Evolutionary conservation across 2,329 filamentous ascomycete species (phyloP), one percentile per base, ranked within the genome.

Genomic region (Dactylellina leptospora): DNA sequence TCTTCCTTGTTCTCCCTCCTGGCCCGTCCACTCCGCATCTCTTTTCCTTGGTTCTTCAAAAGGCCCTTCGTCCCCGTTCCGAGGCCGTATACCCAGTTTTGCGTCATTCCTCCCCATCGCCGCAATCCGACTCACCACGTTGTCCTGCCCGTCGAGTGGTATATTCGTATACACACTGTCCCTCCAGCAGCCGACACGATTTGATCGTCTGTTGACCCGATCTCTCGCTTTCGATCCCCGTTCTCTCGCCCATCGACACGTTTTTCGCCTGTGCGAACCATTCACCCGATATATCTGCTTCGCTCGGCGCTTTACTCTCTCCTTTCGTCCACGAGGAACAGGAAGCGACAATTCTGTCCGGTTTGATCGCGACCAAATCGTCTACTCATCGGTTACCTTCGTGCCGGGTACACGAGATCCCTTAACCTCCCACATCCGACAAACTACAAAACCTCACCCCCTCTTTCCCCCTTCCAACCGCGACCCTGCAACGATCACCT

Each of bases 61-160:
- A 74, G 33, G 20, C 47, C 20, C 16, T 44, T 76, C 77, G 36
- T 16, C 36, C 76, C 75, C 77, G 75, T 77, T 76, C 76, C 76
- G 48, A 51, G 27, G 36, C n/a, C 48, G 16, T 63, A 45, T 44
- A 55, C 54, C 25, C 61, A 28, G 18, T 58, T 60, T 60, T 74
- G 55, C 59, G 59, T 72, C 63, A 28, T 59, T 40, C 36, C 36
- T n/a, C 18, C 36, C 40, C 63, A 70, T 58, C 61, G 30, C 54
- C 45, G 54, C 62, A 68, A 68, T 68, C 50, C 62, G 38, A 38
- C 62, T 68, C 62, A 42, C 51, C 64, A 62, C 55, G 62, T 68
- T 68, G 59, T 53, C 42, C 22, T 22, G 18, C 42, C 13, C 23
- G 36, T 40, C 36, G 36, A 40, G 36, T 45, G 40, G 18, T 45